Conservation (phyloP, 352 stramenopile genomes). For the Pythium utonaiense region DNA sequence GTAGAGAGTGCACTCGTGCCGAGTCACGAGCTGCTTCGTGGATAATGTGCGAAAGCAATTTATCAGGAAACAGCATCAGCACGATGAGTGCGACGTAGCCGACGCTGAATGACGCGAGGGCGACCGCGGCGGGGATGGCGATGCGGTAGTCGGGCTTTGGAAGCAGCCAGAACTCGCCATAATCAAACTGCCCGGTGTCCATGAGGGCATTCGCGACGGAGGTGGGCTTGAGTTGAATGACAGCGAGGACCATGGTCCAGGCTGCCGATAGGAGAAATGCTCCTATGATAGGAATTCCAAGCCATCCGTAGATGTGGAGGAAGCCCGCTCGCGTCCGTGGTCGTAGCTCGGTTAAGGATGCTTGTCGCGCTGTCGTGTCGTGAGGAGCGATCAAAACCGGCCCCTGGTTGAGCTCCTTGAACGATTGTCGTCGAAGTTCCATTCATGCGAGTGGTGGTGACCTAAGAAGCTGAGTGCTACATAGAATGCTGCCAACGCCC, state of each 20-base stretch:
- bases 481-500: too few species aligned
- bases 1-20: too few species aligned
- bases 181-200: conserved; percentile 37
- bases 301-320: conserved; percentile 28
- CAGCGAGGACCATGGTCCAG: conserved; percentile 34
- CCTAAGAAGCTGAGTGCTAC: too few species aligned
- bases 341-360: too few species aligned
- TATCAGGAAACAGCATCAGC: conserved; percentile 23
- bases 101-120: conserved; percentile 28
- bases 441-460: too few species aligned
- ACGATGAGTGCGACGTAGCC: conserved; percentile 29
- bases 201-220: conserved; percentile 39
- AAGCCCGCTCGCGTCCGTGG: too few species aligned
- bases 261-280: conserved; percentile 32
- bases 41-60: background rate
- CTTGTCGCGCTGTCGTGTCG: too few species aligned
- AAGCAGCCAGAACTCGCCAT: conserved; percentile 43
- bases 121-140: conserved; percentile 17
- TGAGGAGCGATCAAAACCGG: too few species aligned
- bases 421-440: too few species aligned
- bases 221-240: conserved; percentile 36
- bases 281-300: conserved; percentile 38
- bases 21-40: too few species aligned
- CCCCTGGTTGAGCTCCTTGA: too few species aligned
- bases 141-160: conserved; percentile 19